phyloP scores from a whole-genome alignment of 108 stramenopile genomes.

The Fragilaria crotonensis region DNA sequence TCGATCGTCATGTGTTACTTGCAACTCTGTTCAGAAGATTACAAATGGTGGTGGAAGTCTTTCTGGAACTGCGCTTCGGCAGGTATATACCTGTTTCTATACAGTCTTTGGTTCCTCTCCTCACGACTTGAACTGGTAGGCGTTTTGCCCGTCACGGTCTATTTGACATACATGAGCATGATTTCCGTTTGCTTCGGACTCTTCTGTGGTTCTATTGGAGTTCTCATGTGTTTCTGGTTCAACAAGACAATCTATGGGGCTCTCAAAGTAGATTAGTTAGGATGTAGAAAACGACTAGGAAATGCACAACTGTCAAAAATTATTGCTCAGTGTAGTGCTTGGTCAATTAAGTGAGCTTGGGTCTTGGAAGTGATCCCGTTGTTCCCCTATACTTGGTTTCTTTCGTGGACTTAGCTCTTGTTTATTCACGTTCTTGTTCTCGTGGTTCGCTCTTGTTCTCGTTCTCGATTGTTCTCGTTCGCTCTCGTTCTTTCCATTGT shows the following conservation, averaged over 20 bases:
- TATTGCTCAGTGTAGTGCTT: too few relatives aligned
- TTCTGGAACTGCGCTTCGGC: conserved; percentile 92
- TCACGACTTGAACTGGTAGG: conserved; percentile 86
- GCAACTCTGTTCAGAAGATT: conserved; percentile 98
- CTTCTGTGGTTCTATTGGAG: conserved; percentile 92
- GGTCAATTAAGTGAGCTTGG: too few relatives aligned
- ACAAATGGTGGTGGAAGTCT: conserved; percentile 99
- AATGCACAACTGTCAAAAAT: too few relatives aligned
- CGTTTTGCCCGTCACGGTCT: conserved; percentile 81
- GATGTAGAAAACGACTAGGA: background rate
- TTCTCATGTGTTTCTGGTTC: conserved; percentile 81
- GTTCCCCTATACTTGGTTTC: too few relatives aligned
- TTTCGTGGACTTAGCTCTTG: too few relatives aligned
- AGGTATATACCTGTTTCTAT: conserved; percentile 92
- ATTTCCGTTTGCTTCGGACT: conserved; percentile 90
- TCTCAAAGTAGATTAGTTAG: conserved; percentile 85
- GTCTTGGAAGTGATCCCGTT: too few relatives aligned
- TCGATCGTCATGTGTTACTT: conserved; percentile 96
- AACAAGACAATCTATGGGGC: conserved; percentile 76
- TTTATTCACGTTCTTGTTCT: too few relatives aligned
- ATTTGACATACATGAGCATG: conserved; percentile 99
- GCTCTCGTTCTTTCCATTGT: too few relatives aligned
- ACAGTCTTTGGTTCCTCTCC: conserved; percentile 92
- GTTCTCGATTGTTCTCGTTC: too few relatives aligned
- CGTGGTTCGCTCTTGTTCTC: too few relatives aligned